phyloP scores from a whole-genome alignment of 2,329 filamentous ascomycete genomes.

The Pseudogymnoascus sp. region DNA sequence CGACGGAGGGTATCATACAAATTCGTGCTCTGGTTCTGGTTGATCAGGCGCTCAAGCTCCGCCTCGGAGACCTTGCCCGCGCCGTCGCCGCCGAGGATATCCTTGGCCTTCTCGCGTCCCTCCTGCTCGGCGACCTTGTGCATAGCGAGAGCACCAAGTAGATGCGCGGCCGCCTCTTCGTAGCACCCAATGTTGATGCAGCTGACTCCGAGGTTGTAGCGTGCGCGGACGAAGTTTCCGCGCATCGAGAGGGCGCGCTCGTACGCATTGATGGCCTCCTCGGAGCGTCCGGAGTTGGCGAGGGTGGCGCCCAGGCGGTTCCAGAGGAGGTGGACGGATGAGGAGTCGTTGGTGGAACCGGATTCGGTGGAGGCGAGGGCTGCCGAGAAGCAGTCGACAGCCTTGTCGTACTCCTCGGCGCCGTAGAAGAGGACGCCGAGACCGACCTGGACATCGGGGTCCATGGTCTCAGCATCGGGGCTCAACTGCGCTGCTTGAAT shows the following conservation, averaged over 20 bases:
- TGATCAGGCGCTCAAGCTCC: constrained; percentile 76
- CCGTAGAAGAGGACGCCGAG: constrained; percentile 96
- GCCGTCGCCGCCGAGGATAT: constrained; percentile 54
- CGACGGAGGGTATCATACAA: constrained; percentile 87
- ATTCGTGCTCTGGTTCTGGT: constrained; percentile 94
- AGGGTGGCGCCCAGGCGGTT: constrained; percentile 93
- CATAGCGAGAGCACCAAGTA: constrained; percentile 87
- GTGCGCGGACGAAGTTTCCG: constrained; percentile 91
- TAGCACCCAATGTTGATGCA: constrained; percentile 98
- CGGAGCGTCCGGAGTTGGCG: constrained; percentile 84
- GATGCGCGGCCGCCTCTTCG: constrained; percentile 83
- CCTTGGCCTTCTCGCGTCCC: constrained; percentile 71
- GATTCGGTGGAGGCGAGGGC: constrained; percentile 79
- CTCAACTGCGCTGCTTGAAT: constrained; percentile 87
- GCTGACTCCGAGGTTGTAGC: constrained; percentile 92
- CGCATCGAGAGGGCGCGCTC: constrained; percentile 83
- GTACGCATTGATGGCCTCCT: constrained; percentile 96
- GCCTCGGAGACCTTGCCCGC: constrained; percentile 51
- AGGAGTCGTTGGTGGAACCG: constrained; percentile 72
- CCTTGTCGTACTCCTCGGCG: constrained; percentile 95
- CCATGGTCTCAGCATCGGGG: constrained; percentile 89
- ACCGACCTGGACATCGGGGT: constrained; percentile 95
- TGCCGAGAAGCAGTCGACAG: constrained; percentile 93
- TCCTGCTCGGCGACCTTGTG: constrained; percentile 87
- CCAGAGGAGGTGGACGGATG: constrained; percentile 90